A percentile compares a stretch with the other conserved stretches of the same genome.
These are phyloP conservation scores for Carex parvula DNA, from an alignment of 176 grass and related monocot species.

Conservation along the genomic window DNA sequence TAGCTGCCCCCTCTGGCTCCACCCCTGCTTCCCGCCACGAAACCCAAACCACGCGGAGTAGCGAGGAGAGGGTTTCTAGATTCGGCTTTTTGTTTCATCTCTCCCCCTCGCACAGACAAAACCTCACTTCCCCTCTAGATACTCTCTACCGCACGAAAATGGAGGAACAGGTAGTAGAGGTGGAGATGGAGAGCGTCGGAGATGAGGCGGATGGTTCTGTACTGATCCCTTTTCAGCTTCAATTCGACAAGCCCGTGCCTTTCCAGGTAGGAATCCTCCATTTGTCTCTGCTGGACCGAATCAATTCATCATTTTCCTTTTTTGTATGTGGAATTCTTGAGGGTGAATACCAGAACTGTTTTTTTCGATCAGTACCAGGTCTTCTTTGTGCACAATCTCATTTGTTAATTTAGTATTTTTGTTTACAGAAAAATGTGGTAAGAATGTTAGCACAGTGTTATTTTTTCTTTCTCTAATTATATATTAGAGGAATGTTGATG, in stretches of 20 bases:
- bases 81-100: not conserved
- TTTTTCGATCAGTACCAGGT: not conserved
- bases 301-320: not conserved
- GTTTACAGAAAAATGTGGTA: not conserved
- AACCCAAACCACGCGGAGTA: not conserved
- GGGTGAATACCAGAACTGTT: not conserved
- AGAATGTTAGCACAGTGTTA: not conserved
- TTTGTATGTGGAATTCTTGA: not conserved
- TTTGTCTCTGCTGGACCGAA: not conserved
- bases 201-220: slow-evolving; percentile 36
- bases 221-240: slow-evolving; percentile 81
- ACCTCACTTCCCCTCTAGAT: not conserved
- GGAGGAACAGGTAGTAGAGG: slow-evolving; percentile 19
- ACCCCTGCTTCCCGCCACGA: not conserved
- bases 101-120: not conserved
- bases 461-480: slow-evolving; percentile 10
- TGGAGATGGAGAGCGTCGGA: slow-evolving; percentile 25
- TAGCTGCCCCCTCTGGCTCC: too few species aligned
- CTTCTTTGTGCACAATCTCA: not conserved
- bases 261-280: slow-evolving; percentile 50
- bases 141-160: slow-evolving; percentile 4
- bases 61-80: not conserved
- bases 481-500: not conserved
- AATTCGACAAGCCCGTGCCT: slow-evolving; percentile 82
- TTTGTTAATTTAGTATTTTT: not conserved